Percentiles rank a stretch among this genome's conserved stretches.
These are phyloP conservation scores for Fusarium armeniacum DNA, from an alignment of 2,329 filamentous ascomycete genomes.

Conservation along the genomic window DNA sequence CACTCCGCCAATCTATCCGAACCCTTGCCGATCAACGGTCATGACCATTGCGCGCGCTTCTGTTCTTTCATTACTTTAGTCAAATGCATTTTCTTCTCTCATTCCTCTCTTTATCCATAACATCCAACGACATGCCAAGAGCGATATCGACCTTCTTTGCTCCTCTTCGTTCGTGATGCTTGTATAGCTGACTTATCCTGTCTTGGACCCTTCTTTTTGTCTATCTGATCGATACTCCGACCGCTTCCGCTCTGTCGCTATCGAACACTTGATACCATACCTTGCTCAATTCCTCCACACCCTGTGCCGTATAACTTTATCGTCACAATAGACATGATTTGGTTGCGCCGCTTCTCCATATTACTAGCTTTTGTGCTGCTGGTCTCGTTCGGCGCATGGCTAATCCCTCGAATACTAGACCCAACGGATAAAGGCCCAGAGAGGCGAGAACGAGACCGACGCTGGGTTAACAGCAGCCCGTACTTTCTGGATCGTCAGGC, in stretches of 20 bases:
- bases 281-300: slow-evolving; percentile 6
- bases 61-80: slow-evolving; percentile 14
- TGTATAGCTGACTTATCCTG: slow-evolving; percentile 51
- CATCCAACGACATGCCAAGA: slow-evolving; percentile 44
- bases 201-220: slow-evolving; percentile 10
- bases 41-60: slow-evolving; percentile 26
- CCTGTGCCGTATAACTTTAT: slow-evolving; percentile 14
- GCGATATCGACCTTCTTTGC: slow-evolving; percentile 43
- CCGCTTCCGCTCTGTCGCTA: slow-evolving; percentile 1
- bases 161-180: slow-evolving; percentile 48
- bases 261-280: slow-evolving; percentile 22
- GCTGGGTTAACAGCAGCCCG: slow-evolving; percentile 79
- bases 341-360: slow-evolving; percentile 62
- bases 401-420: slow-evolving; percentile 69
- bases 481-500: slow-evolving; percentile 81
- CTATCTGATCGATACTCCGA: slow-evolving; percentile 20
- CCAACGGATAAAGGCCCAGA: slow-evolving; percentile 73
- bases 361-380: slow-evolving; percentile 57
- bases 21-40: slow-evolving; percentile 36
- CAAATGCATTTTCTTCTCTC: slow-evolving; percentile 18
- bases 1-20: slow-evolving; percentile 41
- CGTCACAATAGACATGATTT: slow-evolving; percentile 57
- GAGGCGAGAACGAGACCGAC: slow-evolving; percentile 72
- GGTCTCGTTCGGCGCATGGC: slow-evolving; percentile 64
- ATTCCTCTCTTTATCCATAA: slow-evolving; percentile 15